Base-by-base conservation (phyloP, 148 eudicot genomes). In the Selenicereus undatus region DNA sequence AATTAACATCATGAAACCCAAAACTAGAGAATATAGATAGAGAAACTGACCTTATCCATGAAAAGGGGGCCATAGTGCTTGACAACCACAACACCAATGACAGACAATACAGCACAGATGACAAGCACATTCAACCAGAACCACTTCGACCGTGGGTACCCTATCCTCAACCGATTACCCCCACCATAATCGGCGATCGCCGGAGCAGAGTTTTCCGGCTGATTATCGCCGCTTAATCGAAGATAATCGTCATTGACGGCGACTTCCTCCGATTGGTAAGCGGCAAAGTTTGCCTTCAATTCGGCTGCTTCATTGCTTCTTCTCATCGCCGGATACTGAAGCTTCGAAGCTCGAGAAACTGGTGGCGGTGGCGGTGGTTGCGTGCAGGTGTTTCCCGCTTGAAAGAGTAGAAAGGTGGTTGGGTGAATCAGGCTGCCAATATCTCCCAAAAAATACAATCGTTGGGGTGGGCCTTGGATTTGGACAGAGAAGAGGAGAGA, bases 21-120 rank as follows among this genome's bases (percentile, higher is more conserved):
- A 30, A 5, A 4, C 2, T 6, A 65, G 52, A 27, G 20, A 14
- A 32, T 42, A 1, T 56, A 75, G 51, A 75, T 26, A 39, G 22
- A 54, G 20, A 78, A 62, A 66, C 27, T 0, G 26, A 83, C 85
- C 85, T 79, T 80, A 13, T 70, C 73, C 20, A 80, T 45, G 82
- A 83, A 69, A 54, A 65, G 1, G 9, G 85, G 65, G n/a, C 80
- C 85, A 60, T 69, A 80, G 0, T 51, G 85, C 45, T 83, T 69
- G 82, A 80, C 5, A n/a, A 83, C 18, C 21, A 76, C 30, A 42
- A 79, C 4, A 11, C 50, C 80, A 9, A 70, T 32, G 72, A 83
- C 60, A 0, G 80, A 35, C 21, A 83, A 54, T 1, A 83, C 0
- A 2, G 80, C 60, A 71, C 82, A 77, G 14, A 83, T 17, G 68